Percentiles rank a stretch among this genome's conserved stretches.
Conservation (phyloP, 2,329 filamentous ascomycete species). For the Metarhizium guizhouense region DNA sequence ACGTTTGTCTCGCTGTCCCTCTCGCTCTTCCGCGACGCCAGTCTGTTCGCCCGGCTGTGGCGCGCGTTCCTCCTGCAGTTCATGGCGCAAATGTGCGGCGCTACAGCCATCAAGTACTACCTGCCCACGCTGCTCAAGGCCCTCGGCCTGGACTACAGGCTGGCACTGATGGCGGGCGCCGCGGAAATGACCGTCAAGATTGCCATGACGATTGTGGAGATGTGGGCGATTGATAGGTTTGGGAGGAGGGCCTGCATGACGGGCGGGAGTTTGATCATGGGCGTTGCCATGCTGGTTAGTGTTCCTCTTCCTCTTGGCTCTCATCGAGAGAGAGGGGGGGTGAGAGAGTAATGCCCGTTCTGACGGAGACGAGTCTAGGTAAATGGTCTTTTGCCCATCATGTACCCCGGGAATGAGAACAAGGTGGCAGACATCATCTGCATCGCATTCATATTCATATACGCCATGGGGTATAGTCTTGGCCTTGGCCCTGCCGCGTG, state of each 20-base stretch:
- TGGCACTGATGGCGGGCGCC: slow-evolving; percentile 43
- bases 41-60: slow-evolving; percentile 45
- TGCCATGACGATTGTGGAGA: slow-evolving; percentile 45
- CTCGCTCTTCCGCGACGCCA: slow-evolving; percentile 38
- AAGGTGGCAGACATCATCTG: slow-evolving; percentile 38
- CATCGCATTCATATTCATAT: slow-evolving; percentile 48
- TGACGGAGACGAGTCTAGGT: slow-evolving; percentile 25
- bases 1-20: slow-evolving; percentile 14
- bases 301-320: background rate
- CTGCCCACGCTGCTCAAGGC: slow-evolving; percentile 43
- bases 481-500: slow-evolving; percentile 48
- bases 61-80: slow-evolving; percentile 48
- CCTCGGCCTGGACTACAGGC: slow-evolving; percentile 37
- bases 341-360: background rate
- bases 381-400: slow-evolving; percentile 42
- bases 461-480: slow-evolving; percentile 48
- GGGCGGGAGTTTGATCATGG: slow-evolving; percentile 42
- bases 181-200: slow-evolving; percentile 51
- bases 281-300: slow-evolving; percentile 40
- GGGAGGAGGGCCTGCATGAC: slow-evolving; percentile 41
- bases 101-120: slow-evolving; percentile 53
- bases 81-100: slow-evolving; percentile 52
- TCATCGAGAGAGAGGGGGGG: too few relatives aligned
- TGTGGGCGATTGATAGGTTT: slow-evolving; percentile 45
- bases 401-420: slow-evolving; percentile 41